Evolutionary conservation across 2,329 filamentous ascomycete species (phyloP).

Genomic region (Aspergillus sp.): DNA sequence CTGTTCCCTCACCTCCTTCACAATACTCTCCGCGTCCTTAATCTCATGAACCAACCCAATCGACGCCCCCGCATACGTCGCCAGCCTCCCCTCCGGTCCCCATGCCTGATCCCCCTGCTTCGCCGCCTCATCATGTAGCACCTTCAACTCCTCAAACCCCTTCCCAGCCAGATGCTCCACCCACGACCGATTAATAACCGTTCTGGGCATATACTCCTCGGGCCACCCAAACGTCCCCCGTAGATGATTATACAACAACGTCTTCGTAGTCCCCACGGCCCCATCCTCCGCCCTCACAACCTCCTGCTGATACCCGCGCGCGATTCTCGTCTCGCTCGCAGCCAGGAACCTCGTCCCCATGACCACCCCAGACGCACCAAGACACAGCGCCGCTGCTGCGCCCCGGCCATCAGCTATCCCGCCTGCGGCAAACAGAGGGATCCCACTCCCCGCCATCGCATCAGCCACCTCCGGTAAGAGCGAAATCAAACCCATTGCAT

Average conservation of each 20-base stretch:
- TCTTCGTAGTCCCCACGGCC: conserved; percentile 53
- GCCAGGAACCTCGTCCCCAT: conserved; percentile 68
- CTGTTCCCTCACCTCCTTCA: conserved; percentile 26
- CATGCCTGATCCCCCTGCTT: conserved; percentile 49
- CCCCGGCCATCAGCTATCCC: conserved; percentile 58
- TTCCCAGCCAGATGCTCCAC: conserved; percentile 46
- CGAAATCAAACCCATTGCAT: conserved; percentile 53
- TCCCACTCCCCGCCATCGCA: conserved; percentile 35
- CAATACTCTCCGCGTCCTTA: conserved; percentile 43
- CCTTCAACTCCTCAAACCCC: conserved; percentile 50
- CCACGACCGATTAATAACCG: conserved; percentile 60
- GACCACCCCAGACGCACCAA: conserved; percentile 58
- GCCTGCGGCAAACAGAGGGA: conserved; percentile 55
- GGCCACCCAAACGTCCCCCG: conserved; percentile 64
- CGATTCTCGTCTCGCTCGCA: conserved; percentile 52
- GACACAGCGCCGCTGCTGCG: conserved; percentile 51
- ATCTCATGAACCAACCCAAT: conserved; percentile 50
- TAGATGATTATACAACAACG: conserved; percentile 57
- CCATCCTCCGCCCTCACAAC: conserved; percentile 56
- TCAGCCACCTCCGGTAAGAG: conserved; percentile 57
- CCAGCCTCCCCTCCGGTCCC: conserved; percentile 52
- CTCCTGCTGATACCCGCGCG: conserved; percentile 55
- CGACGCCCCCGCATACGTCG: conserved; percentile 53
- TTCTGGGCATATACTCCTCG: conserved; percentile 59
- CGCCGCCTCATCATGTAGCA: conserved; percentile 44